Base-by-base conservation (phyloP, 2,329 filamentous ascomycete species). In the Falciphora oryzae region DNA sequence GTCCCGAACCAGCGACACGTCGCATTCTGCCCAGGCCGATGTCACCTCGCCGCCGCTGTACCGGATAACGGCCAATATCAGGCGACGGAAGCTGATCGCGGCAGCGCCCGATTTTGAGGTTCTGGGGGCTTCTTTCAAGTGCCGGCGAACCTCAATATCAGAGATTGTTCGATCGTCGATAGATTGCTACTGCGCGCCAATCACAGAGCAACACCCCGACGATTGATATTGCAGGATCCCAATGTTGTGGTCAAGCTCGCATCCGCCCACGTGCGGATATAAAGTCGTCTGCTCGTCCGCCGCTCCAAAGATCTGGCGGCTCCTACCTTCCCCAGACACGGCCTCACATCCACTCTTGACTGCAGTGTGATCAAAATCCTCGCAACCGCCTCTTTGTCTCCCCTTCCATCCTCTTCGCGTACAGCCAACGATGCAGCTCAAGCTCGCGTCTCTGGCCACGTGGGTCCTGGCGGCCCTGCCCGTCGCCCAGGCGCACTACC, bases 401-500 rank as follows among this genome's bases (percentile, higher is more conserved):
- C 10, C 22, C 44, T 18, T 25, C 22, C 7, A 3, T n/a, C 18
- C 44, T n/a, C 44, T 8, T 6, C 22, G 44, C 16, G 7, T 6
- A 35, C 58, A n/a, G 32, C 10, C 59, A 18, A 27, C n/a, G n/a
- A 61, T 61, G 59, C 32, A 61, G 59, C 38, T 61, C 59, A 61
- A 53, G 44, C 44, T 53, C 22, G 44, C 44, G 10, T 53, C 59
- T 22, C 32, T 61, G n/a, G 59, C 32, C 22, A 44, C 59, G n/a
- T 61, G 32, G 59, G 28, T 61, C 32, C 59, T 61, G 6, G 59
- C 59, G 32, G 59, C 59, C 59, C 25, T 61, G n/a, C 59, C 59
- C 31, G 32, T 44, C n/a, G 59, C 59, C 5, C 32, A 38, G 32
- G 61, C 61, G 22, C 61, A 62, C 61, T 62, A 53, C 61, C 35